phyloP scores from a whole-genome alignment of 2,329 filamentous ascomycete genomes.

The Huntiella savannae region DNA sequence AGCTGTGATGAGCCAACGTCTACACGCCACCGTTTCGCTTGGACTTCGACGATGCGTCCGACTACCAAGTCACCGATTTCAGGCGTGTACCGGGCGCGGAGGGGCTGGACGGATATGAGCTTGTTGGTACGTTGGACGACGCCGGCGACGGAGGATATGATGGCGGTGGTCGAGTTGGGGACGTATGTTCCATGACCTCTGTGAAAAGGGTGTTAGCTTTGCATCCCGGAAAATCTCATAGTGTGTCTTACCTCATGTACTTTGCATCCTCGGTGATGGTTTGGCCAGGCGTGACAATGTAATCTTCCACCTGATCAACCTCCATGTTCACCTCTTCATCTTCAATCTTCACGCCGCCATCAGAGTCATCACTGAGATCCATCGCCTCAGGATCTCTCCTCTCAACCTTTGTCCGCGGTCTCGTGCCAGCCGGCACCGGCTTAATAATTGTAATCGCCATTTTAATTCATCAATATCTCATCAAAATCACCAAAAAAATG shows the following conservation, averaged over 20 bases:
- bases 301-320: slow-evolving; percentile 17
- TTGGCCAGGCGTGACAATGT: slow-evolving; percentile 76
- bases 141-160: slow-evolving; percentile 78
- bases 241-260: slow-evolving; percentile 58
- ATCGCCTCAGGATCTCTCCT: slow-evolving; percentile 15
- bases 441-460: slow-evolving; percentile 32
- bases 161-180: slow-evolving; percentile 40
- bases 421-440: slow-evolving; percentile 18
- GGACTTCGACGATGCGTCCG: slow-evolving; percentile 86
- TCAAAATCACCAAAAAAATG: too few species aligned
- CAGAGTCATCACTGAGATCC: slow-evolving; percentile 26
- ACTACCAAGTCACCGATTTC: slow-evolving; percentile 94
- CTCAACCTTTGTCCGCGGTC: slow-evolving; percentile 9
- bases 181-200: slow-evolving; percentile 89
- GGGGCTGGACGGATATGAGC: slow-evolving; percentile 72
- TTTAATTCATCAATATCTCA: background rate
- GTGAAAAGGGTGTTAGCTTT: slow-evolving; percentile 8
- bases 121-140: slow-evolving; percentile 91
- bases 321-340: slow-evolving; percentile 24
- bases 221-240: background rate
- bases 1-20: slow-evolving; percentile 80
- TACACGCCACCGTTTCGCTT: slow-evolving; percentile 81
- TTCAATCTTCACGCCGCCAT: slow-evolving; percentile 27
- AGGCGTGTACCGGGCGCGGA: slow-evolving; percentile 82
- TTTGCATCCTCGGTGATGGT: slow-evolving; percentile 79